phyloP scores from a whole-genome alignment of 441 rosid genomes.

The Isatis lusitanica region DNA sequence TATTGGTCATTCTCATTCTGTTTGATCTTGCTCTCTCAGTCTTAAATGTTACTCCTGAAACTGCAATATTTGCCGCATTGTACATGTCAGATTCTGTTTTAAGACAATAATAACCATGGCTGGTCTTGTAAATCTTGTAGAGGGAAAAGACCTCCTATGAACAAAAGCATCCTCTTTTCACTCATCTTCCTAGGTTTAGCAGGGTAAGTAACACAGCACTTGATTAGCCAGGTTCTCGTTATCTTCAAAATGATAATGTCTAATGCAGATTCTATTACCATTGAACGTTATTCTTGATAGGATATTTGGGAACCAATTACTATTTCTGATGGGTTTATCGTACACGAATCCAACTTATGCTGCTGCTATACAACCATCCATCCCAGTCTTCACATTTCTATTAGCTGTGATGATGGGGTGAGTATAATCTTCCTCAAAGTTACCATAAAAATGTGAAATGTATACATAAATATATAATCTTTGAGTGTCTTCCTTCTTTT shows the following conservation, averaged over 20 bases:
- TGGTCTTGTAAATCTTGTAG: slow-evolving; percentile 41
- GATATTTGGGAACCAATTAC: slow-evolving; percentile 94
- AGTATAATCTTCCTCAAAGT: slow-evolving; percentile 23
- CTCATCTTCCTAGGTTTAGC: slow-evolving; percentile 86
- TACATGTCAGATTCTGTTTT: slow-evolving; percentile 2
- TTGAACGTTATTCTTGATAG: slow-evolving; percentile 45
- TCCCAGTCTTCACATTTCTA: slow-evolving; percentile 90
- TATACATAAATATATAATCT: background rate
- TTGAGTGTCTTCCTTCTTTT: slow-evolving; percentile 9
- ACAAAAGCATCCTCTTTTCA: slow-evolving; percentile 53
- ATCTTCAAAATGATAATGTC: background rate
- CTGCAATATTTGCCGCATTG: too few relatives aligned
- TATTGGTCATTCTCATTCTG: background rate
- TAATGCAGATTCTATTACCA: slow-evolving; percentile 3
- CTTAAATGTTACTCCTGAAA: background rate
- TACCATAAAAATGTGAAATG: background rate
- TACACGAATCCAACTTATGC: slow-evolving; percentile 97
- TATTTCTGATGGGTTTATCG: slow-evolving; percentile 88
- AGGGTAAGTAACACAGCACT: slow-evolving; percentile 55
- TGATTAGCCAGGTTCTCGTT: background rate
- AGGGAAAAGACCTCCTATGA: slow-evolving; percentile 75
- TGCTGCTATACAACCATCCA: slow-evolving; percentile 92
- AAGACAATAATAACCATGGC: background rate
- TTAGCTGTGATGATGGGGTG: slow-evolving; percentile 92
- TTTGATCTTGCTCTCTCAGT: background rate